Base-by-base conservation (phyloP, 768 basidiomycete genomes). In the Tricholoma furcatifolium region DNA sequence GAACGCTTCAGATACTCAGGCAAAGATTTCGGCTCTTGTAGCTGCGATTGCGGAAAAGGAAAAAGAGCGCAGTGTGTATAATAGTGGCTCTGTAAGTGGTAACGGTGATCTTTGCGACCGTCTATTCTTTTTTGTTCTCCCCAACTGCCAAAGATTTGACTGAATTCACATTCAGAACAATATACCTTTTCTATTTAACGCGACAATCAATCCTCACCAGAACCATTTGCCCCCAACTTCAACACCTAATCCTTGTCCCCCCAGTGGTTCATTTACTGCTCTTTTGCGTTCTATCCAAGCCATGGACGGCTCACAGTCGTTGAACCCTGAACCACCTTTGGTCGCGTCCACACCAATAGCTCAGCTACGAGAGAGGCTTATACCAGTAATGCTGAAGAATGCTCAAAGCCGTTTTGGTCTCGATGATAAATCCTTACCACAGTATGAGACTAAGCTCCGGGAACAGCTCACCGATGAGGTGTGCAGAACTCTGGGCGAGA, bases 401-500 rank as follows among this genome's bases (percentile, higher is more conserved):
- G 46, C 40, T 17, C 49, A 52, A 32, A 53, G 58, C 45, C 62
- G 64, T 41, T 21, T 34, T 32, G 47, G 34, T 3, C 48, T 45
- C 34, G 31, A 23, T n/a, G 30, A 50, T 15, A 32, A 23, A 15
- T 17, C 35, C 14, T 21, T 27, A 10, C n/a, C 51, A 6, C 44
- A 50, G 23, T 17, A 65, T 14, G 50, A 56, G 18, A 47, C 54
- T 23, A 47, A 32, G 21, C 40, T 62, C 2, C 53, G 60, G 17
- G 54, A 50, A 39, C 56, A 65, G n/a, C 45, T 72, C 32, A 68
- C 64, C 3, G 60, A 67, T 43, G 61, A 62, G 15, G 51, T 56
- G 21, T 67, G 65, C 42, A 47, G 60, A 18, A 56, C 61, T n/a
- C 60, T 69, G 46, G 52, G 53, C 14, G 58, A 48, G 32, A 60